Conservation (phyloP, 768 basidiomycete genomes). For the Hygrocybe coccinea region DNA sequence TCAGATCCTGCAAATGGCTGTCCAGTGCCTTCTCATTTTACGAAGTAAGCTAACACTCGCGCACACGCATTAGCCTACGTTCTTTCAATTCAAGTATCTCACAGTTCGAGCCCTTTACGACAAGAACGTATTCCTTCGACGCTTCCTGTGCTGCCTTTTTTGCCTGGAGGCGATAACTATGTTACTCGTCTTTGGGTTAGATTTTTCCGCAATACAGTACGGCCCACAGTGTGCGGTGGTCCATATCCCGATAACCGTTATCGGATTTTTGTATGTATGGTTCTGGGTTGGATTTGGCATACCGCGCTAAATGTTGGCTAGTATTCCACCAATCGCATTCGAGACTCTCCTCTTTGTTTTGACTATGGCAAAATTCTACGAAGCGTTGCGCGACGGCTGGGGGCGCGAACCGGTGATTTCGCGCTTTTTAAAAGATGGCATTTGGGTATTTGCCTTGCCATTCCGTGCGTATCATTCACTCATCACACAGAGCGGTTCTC, state of each 20-base stretch:
- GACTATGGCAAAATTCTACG: constrained; percentile 24
- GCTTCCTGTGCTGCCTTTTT: constrained; percentile 12
- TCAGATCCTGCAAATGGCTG: constrained; percentile 18
- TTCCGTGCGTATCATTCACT: constrained; percentile 12
- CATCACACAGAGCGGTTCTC: neutral
- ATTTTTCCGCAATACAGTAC: constrained; percentile 11
- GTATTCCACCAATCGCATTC: constrained; percentile 16
- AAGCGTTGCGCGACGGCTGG: constrained; percentile 22
- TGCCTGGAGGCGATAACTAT: constrained; percentile 14
- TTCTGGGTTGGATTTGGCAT: neutral
- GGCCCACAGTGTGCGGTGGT: constrained; percentile 18
- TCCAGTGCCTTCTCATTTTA: constrained; percentile 20
- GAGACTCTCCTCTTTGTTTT: constrained; percentile 22
- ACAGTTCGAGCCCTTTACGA: constrained; percentile 22
- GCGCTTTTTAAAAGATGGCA: constrained; percentile 23
- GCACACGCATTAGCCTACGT: neutral
- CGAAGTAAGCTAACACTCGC: constrained; percentile 22
- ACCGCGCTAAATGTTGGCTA: neutral
- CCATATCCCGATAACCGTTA: constrained; percentile 12
- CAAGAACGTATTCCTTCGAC: constrained; percentile 10
- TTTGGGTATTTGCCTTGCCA: constrained; percentile 24
- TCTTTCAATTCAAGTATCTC: neutral
- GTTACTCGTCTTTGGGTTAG: constrained; percentile 11
- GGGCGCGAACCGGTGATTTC: constrained; percentile 19
- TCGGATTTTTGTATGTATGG: constrained; percentile 18